phyloP scores from a whole-genome alignment of 768 basidiomycete species.

The Saitozyma podzolica region DNA sequence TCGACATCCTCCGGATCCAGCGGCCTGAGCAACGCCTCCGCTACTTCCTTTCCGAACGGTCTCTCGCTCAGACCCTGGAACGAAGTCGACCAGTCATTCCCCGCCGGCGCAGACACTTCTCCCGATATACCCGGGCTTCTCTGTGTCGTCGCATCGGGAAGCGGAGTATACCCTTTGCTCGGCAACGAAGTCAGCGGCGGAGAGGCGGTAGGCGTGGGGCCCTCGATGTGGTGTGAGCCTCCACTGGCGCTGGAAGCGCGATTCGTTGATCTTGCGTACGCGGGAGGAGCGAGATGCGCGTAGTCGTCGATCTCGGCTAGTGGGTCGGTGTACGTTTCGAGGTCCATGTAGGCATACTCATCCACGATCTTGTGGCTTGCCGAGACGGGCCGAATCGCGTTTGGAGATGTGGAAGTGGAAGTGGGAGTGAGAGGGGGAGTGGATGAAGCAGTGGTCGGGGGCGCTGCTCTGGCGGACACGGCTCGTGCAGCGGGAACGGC shows the following conservation, averaged over 20 bases:
- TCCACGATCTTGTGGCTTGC: slow-evolving; percentile 6
- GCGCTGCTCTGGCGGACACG: too few relatives aligned
- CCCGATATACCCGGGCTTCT: not conserved
- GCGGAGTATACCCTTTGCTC: not conserved
- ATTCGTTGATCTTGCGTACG: not conserved
- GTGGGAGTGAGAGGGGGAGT: slow-evolving; percentile 3
- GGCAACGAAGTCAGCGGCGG: slow-evolving; percentile 24
- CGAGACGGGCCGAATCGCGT: not conserved
- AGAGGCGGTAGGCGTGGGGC: slow-evolving; percentile 11
- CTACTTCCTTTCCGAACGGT: slow-evolving; percentile 74
- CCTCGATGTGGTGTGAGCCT: too few relatives aligned
- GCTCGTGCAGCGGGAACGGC: too few relatives aligned
- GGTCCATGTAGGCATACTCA: slow-evolving; percentile 16
- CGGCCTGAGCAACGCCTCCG: slow-evolving; percentile 71
- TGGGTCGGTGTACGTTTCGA: slow-evolving; percentile 13
- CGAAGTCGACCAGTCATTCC: slow-evolving; percentile 42
- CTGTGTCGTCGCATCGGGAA: slow-evolving; percentile 13
- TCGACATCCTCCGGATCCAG: slow-evolving; percentile 79
- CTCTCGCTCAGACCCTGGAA: slow-evolving; percentile 60
- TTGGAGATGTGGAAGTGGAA: not conserved
- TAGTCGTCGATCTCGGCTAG: slow-evolving; percentile 30
- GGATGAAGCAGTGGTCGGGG: too few relatives aligned
- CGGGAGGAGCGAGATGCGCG: slow-evolving; percentile 14
- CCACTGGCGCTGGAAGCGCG: too few relatives aligned
- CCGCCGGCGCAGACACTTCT: not conserved